Evolutionary conservation across 345 rosid genomes (phyloP), one percentile per base, ranked within the genome.

Genomic region (Gynandropsis gynandra): DNA sequence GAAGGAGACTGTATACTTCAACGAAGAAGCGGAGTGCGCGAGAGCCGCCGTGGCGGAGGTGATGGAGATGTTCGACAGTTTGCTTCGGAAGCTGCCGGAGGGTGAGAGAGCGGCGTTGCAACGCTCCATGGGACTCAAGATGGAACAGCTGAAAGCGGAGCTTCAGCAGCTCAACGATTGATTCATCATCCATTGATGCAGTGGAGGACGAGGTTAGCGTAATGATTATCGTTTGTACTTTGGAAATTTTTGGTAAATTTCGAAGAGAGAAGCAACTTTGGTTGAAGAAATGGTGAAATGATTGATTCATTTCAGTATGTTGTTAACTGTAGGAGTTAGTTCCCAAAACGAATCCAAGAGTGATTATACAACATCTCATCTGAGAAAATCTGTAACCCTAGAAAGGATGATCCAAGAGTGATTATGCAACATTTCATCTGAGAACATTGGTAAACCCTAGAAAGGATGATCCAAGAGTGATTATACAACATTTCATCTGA

Each of bases 71-170:
- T 92, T 80, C 58, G 64, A 75, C 1, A 81, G 74, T 49, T 71
- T 85, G 45, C 52, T 85, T 54, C 74, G 54, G 24, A 87, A 75
- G 66, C 50, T 85, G n/a, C 62, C 80, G 1, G 86, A 82, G 70
- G 60, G 61, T n/a, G 74, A 76, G 51, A 79, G 59, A 69, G 73
- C 79, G 1, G 80, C 80, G 1, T 48, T 92, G 63, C 87, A 70
- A 61, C 68, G 96, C 58, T 92, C 98, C 9, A 92, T 92, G 98
- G 95, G 98, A 4, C 80, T 87, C 32, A 87, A 92, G 85, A 85
- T 92, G 40, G 95, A 92, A 80, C 98, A 92, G 72, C 64, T 92
- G 42, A 87, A 87, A 67, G 96, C 95, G 36, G 96, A 92, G 71
- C 83, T 92, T 47, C 59, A 68, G 32, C 98, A 87, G 63, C 69